These are phyloP conservation scores for Ophioceras dolichostomum DNA, from an alignment of 2,329 filamentous ascomycete genomes.

Conservation along the genomic window DNA sequence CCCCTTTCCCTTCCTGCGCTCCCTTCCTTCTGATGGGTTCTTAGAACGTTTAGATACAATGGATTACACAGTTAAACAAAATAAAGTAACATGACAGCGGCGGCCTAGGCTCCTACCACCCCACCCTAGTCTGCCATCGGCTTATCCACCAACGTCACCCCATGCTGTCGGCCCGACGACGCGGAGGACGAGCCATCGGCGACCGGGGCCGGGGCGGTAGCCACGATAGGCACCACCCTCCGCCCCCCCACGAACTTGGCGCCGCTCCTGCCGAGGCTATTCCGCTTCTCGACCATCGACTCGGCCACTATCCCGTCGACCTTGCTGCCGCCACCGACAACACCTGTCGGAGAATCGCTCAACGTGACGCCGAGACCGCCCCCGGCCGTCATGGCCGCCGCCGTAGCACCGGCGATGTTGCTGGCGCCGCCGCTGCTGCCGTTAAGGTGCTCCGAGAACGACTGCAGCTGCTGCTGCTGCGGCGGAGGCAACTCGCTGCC, in stretches of 20 bases:
- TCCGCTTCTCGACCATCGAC: slow-evolving; percentile 45
- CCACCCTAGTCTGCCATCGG: slow-evolving; percentile 59
- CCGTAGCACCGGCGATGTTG: slow-evolving; percentile 11
- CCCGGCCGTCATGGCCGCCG: slow-evolving; percentile 7
- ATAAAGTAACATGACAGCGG: too few species aligned
- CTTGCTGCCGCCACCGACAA: too few species aligned
- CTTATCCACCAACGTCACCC: slow-evolving; percentile 60
- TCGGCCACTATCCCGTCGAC: slow-evolving; percentile 7
- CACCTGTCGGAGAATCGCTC: slow-evolving; percentile 12
- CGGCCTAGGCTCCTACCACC: too few species aligned
- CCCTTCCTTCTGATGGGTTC: too few species aligned
- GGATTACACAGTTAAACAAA: too few species aligned
- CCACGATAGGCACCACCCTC: slow-evolving; percentile 25
- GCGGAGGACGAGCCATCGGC: slow-evolving; percentile 8
- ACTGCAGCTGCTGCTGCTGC: slow-evolving; percentile 20
- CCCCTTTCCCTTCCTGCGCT: too few species aligned
- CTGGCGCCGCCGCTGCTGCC: slow-evolving; percentile 21
- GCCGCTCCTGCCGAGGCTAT: slow-evolving; percentile 45
- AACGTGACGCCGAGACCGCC: slow-evolving; percentile 10
- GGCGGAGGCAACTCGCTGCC: slow-evolving; percentile 34
- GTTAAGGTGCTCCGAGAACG: slow-evolving; percentile 18
- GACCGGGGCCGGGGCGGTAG: slow-evolving; percentile 17
- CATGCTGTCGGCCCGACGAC: too few species aligned
- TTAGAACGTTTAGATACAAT: too few species aligned
- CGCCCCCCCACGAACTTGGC: slow-evolving; percentile 40